These are phyloP conservation scores for Arthrobotrys conoides DNA, from an alignment of 2,329 filamentous ascomycete genomes.

Conservation along the genomic window DNA sequence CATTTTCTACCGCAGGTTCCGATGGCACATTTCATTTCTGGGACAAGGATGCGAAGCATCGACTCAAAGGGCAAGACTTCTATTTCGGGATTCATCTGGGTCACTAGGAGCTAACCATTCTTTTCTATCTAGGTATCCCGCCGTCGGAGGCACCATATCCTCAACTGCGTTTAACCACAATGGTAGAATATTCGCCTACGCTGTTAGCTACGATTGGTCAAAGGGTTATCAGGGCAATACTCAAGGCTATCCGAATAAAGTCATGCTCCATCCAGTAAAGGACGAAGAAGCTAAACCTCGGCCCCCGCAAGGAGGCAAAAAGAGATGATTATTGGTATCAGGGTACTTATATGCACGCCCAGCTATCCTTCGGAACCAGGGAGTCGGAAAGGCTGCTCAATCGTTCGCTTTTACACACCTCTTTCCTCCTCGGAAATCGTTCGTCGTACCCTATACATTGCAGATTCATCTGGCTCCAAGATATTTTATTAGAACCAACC, in stretches of 20 bases:
- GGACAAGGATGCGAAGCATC: conserved; percentile 92
- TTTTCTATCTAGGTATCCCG: conserved; percentile 73
- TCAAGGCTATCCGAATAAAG: conserved; percentile 80
- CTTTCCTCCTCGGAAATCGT: neutral
- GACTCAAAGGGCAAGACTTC: conserved; percentile 77
- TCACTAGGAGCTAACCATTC: neutral
- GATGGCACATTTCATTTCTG: conserved; percentile 98
- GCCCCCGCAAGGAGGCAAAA: conserved; percentile 56
- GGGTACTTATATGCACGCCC: neutral
- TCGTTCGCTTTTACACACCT: neutral
- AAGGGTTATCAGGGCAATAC: conserved; percentile 93
- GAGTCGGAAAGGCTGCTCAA: neutral
- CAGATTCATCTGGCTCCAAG: neutral
- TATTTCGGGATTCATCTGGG: neutral
- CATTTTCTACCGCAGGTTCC: conserved; percentile 95
- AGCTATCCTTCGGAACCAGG: neutral
- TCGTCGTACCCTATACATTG: neutral
- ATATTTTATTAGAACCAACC: conserved; percentile 19
- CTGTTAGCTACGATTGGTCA: conserved; percentile 97
- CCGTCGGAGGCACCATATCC: conserved; percentile 87
- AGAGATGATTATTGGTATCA: conserved; percentile 38
- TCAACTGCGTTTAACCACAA: conserved; percentile 90
- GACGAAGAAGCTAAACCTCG: conserved; percentile 75
- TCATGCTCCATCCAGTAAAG: conserved; percentile 84
- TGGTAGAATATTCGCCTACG: conserved; percentile 88